Percentiles rank a stretch among this genome's conserved stretches.
These are phyloP conservation scores for Fonsecaea erecta DNA, from an alignment of 2,329 filamentous ascomycete genomes.

Conservation along the genomic window DNA sequence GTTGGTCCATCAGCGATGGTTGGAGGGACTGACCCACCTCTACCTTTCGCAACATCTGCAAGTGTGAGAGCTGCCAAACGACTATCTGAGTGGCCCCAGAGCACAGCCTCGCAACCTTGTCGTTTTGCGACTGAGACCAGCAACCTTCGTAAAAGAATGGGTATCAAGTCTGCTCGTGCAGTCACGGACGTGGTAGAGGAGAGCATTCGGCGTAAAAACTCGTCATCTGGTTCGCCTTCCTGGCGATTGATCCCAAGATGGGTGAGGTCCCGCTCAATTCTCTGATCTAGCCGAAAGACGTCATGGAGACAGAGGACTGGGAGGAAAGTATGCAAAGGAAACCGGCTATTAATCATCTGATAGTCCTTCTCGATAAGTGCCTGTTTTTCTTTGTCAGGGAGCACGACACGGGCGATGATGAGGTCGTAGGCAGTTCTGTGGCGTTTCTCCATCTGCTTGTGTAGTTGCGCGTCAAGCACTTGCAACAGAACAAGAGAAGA, in stretches of 20 bases:
- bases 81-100: conserved; percentile 87
- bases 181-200: conserved; percentile 71
- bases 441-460: conserved; percentile 64
- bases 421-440: conserved; percentile 71
- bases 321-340: conserved; percentile 67
- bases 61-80: conserved; percentile 84
- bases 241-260: conserved; percentile 25
- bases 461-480: conserved; percentile 71
- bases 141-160: conserved; percentile 72
- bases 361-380: conserved; percentile 44
- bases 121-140: conserved; percentile 68
- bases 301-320: conserved; percentile 66
- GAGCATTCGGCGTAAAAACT: conserved; percentile 62
- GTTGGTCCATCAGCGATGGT: conserved; percentile 75
- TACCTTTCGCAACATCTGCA: conserved; percentile 85
- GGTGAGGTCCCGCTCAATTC: conserved; percentile 28
- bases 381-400: conserved; percentile 35
- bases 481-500: conserved; percentile 80
- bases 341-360: conserved; percentile 60
- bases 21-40: conserved; percentile 82
- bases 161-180: conserved; percentile 73
- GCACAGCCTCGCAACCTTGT: conserved; percentile 68
- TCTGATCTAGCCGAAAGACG: conserved; percentile 55
- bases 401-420: conserved; percentile 47
- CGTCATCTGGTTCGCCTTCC: conserved; percentile 42